A percentile compares a stretch with the other conserved stretches of the same genome.
Evolutionary conservation across 305 asterid species (phyloP).

Genomic region (Fraxinus xanthoxyloides): DNA sequence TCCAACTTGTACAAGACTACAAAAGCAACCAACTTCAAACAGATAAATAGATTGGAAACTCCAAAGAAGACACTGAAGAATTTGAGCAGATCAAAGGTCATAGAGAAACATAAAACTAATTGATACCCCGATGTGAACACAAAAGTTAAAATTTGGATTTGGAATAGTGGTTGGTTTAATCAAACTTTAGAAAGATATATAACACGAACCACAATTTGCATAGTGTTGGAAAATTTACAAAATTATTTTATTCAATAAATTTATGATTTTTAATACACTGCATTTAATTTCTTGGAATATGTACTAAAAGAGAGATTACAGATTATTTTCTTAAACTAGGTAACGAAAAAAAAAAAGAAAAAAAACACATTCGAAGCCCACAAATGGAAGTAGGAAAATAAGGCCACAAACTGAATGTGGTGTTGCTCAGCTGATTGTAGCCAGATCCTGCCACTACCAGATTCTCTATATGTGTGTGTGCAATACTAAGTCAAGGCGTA

Average conservation of each 20-base stretch:
- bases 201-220: not conserved
- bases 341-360: not conserved
- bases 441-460: not conserved
- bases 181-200: not conserved
- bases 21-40: constrained; percentile 28
- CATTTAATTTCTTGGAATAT: not conserved
- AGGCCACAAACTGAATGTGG: not conserved
- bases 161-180: not conserved
- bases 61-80: not conserved
- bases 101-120: not conserved
- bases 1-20: constrained; percentile 58
- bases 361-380: not conserved
- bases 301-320: not conserved
- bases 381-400: not conserved
- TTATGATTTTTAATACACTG: not conserved
- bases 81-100: constrained; percentile 10
- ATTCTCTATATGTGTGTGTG: not conserved
- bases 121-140: not conserved
- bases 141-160: not conserved
- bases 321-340: not conserved
- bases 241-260: not conserved
- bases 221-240: not conserved
- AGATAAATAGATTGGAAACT: constrained; percentile 17
- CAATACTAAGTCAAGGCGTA: not conserved
- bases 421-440: constrained; percentile 3